Conservation (phyloP, 192 early-diverging fungal species). For the Dissophora globulifera region DNA sequence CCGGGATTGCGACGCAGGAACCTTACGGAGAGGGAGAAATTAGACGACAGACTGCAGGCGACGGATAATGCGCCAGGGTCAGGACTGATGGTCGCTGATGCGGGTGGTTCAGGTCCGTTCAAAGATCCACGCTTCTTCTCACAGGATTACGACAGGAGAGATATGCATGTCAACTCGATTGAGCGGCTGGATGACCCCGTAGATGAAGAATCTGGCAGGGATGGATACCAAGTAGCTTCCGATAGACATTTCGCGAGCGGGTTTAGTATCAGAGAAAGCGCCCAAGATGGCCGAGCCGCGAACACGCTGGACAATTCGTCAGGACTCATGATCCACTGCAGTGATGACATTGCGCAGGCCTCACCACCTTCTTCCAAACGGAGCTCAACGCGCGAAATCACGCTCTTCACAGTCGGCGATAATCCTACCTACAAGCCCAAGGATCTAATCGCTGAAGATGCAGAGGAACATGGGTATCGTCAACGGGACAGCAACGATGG, state of each 20-base stretch:
- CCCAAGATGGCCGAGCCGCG: not conserved
- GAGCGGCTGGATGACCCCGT: not conserved
- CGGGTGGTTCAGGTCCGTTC: not conserved
- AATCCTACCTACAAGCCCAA: conserved; percentile 6
- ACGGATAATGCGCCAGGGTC: not conserved
- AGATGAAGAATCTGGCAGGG: not conserved
- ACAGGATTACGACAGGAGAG: too few relatives aligned
- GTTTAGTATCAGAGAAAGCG: too few relatives aligned
- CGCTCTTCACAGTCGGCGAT: conserved; percentile 43
- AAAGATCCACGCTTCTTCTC: not conserved
- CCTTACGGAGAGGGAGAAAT: not conserved
- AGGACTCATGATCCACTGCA: conserved; percentile 18
- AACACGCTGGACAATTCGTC: conserved; percentile 10
- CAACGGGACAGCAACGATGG: too few relatives aligned
- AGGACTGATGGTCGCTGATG: not conserved
- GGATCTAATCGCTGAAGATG: not conserved
- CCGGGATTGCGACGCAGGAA: not conserved
- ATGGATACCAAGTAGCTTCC: too few relatives aligned
- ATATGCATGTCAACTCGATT: too few relatives aligned
- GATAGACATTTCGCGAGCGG: too few relatives aligned
- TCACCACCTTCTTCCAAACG: not conserved
- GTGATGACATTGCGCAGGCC: conserved; percentile 10
- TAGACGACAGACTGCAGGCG: not conserved
- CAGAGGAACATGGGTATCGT: too few relatives aligned
- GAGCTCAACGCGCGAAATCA: conserved; percentile 27